Evolutionary conservation across 163 green algal species (phyloP).

Genomic region (Chlorella variabilis): DNA sequence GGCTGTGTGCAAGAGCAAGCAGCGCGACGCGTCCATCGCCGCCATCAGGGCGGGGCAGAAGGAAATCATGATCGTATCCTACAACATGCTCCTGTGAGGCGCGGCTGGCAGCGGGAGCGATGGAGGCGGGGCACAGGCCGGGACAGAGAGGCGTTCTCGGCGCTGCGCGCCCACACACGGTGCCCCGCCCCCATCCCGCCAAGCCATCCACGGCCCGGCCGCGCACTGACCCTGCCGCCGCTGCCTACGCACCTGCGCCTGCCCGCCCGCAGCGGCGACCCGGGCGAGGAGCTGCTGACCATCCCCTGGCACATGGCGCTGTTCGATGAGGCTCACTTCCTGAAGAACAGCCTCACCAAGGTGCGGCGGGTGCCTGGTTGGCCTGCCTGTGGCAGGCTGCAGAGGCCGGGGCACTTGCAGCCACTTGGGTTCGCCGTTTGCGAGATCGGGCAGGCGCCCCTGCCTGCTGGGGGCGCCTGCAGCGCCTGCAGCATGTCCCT

Average conservation of each 20-base stretch:
- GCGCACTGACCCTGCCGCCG: no score
- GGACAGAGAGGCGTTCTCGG: neutral
- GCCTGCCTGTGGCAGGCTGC: no score
- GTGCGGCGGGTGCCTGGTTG: neutral
- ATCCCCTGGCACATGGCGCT: constrained; percentile 58
- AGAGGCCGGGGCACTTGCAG: no score
- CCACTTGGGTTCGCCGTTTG: no score
- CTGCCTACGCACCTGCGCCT: no score
- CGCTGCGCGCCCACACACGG: no score
- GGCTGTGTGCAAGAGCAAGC: constrained; percentile 29
- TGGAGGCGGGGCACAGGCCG: no score
- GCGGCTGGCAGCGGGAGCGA: neutral
- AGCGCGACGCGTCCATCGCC: constrained; percentile 7
- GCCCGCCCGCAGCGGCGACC: constrained; percentile 19
- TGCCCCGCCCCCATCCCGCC: no score
- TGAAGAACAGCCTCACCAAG: constrained; percentile 69
- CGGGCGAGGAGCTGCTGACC: constrained; percentile 47
- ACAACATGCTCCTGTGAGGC: constrained; percentile 49
- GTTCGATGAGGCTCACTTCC: constrained; percentile 77
- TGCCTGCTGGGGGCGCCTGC: no score
- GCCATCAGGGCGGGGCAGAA: constrained; percentile 20
- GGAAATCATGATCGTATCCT: constrained; percentile 64
- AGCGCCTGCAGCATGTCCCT: neutral
- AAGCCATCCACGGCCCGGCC: no score
- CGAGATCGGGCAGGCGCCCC: no score